Evolutionary conservation across 257 asterid genomes (phyloP), one percentile per base, ranked within the genome.

Genomic region (Solanum microdontum): DNA sequence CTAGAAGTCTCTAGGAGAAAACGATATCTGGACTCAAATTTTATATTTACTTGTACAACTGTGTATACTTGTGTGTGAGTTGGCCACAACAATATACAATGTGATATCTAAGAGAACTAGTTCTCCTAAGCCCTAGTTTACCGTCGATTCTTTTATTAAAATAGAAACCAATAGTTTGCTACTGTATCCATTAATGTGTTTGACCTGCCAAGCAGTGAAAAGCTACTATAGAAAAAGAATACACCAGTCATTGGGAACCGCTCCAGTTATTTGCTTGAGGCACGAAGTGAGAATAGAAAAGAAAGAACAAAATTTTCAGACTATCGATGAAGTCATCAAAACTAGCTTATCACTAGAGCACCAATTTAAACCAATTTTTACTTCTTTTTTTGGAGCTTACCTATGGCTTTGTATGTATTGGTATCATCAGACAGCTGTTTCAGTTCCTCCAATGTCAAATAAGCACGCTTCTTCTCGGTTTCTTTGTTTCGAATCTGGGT

Each of bases 361-460:
- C 79, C 37, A 85, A 85, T 45, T 37, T 17, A 85, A 39, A 37
- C 40, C 66, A 85, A 45, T 10, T 37, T 15, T 5, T 12, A 34
- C n/a, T 34, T 69, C 23, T 11, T n/a, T 33, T 24, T 36, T 40
- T 9, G 30, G 3, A 48, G 33, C 85, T 11, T 83, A 91, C 99
- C 99, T 74, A 96, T 93, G 32, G 98, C 93, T 91, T 95, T 95
- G 90, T 95, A 96, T 51, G 98, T 93, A 90, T 95, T 95, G 13
- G 97, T 93, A 88, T 95, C 97, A 9, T 96, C 98, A 74, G 98
- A 89, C 39, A 96, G 82, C 55, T 88, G 97, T 51, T 92, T 92
- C 83, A 96, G 95, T 91, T 96, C 99, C 95, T 95, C 98, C 94
- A 95, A 89, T 4, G 98, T 96, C 83, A 95, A 91, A 89, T 94